phyloP scores from a whole-genome alignment of 129 eudicot genomes.

The Ambrosia trifida region DNA sequence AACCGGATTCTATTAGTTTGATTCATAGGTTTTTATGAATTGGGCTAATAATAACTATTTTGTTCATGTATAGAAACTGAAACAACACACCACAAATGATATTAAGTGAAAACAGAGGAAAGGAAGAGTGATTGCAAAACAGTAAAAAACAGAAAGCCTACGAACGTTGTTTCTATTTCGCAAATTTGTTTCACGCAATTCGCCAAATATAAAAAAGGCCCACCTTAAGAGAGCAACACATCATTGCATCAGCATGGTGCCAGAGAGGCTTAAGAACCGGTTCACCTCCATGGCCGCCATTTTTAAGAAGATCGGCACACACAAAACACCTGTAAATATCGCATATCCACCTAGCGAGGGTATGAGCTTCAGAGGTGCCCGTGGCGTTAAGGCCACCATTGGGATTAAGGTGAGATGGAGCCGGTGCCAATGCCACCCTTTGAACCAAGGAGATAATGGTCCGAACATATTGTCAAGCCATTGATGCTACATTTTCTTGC shows the following conservation, averaged over 20 bases:
- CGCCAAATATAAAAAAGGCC: neutral
- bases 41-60: too few relatives aligned
- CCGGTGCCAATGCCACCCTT: constrained; percentile 82
- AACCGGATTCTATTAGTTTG: too few relatives aligned
- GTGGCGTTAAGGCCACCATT: constrained; percentile 57
- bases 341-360: constrained; percentile 73
- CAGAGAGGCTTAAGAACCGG: constrained; percentile 67
- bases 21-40: too few relatives aligned
- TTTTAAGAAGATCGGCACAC: constrained; percentile 79
- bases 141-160: too few relatives aligned
- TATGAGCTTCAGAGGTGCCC: constrained; percentile 82
- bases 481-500: constrained; percentile 82
- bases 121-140: too few relatives aligned
- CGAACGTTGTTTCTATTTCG: too few relatives aligned
- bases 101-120: too few relatives aligned
- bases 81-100: too few relatives aligned
- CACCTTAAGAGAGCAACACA: constrained; percentile 93
- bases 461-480: constrained; percentile 86
- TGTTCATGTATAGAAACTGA: too few relatives aligned
- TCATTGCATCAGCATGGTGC: constrained; percentile 88
- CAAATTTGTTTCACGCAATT: too few relatives aligned
- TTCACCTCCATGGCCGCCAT: constrained; percentile 59
- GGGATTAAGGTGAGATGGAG: constrained; percentile 70
- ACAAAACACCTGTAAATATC: constrained; percentile 70
- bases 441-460: constrained; percentile 84